Conservation (phyloP, 1,284 basidiomycete species). For the Neolentinus lepideus region DNA sequence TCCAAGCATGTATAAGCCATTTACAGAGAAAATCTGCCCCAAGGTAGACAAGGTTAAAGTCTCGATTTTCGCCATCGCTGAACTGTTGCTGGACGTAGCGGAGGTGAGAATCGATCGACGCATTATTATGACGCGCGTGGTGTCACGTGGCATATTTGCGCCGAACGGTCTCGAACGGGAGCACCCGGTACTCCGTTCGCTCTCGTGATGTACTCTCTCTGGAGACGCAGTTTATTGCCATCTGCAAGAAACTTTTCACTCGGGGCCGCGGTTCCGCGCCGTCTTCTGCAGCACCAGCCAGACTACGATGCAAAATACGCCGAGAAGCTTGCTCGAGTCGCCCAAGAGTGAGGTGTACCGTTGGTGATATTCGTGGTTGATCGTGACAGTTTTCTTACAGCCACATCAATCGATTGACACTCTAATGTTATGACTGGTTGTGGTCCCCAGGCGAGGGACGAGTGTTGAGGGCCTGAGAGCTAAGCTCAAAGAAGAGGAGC, state of each 20-base stretch:
- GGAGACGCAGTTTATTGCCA: no score
- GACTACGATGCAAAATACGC: conserved; percentile 35
- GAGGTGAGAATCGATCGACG: neutral
- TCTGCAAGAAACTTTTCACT: neutral
- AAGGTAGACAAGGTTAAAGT: conserved; percentile 33
- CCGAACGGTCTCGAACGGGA: no score
- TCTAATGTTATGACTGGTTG: neutral
- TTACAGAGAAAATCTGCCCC: conserved; percentile 31
- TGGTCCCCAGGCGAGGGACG: conserved; percentile 21
- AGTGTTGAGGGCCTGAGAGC: conserved; percentile 21
- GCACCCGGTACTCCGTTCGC: no score
- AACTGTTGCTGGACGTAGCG: neutral
- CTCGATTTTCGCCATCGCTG: conserved; percentile 2
- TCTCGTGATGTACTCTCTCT: no score
- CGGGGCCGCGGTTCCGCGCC: neutral
- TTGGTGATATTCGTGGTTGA: conserved; percentile 1
- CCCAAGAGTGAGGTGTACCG: conserved; percentile 33
- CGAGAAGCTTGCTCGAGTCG: conserved; percentile 35
- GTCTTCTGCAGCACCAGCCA: neutral
- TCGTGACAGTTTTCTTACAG: conserved; percentile 11
- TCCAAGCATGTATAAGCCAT: conserved; percentile 45
- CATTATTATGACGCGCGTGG: neutral
- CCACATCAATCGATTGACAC: neutral
- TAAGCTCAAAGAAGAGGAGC: conserved; percentile 22
- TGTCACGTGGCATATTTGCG: neutral